Evolutionary conservation across 495 filamentous ascomycete genomes (phyloP).

Genomic region (Penicillium paxilli): DNA sequence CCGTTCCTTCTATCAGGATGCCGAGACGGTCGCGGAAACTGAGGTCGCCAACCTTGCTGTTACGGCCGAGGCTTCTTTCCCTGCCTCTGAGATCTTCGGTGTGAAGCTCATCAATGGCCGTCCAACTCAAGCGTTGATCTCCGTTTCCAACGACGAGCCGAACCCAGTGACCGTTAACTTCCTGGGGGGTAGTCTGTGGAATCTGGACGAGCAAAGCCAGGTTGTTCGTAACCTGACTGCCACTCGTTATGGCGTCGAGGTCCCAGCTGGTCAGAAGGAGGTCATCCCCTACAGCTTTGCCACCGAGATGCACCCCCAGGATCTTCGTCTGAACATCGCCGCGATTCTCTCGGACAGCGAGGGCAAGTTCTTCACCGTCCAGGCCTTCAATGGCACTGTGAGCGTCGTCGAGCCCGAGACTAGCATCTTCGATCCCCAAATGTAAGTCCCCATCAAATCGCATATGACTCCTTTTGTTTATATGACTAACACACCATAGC

Average conservation of each 20-base stretch:
- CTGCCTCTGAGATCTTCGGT: slow-evolving; percentile 86
- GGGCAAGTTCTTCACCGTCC: slow-evolving; percentile 69
- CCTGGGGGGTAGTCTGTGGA: slow-evolving; percentile 75
- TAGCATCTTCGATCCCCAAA: slow-evolving; percentile 93
- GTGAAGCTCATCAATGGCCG: slow-evolving; percentile 93
- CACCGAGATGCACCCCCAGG: slow-evolving; percentile 91
- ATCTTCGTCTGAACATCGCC: slow-evolving; percentile 75
- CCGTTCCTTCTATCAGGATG: slow-evolving; percentile 29
- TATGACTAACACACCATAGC: slow-evolving; percentile 49
- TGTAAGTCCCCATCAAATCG: slow-evolving; percentile 55
- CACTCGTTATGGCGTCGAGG: slow-evolving; percentile 67
- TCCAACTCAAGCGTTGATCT: slow-evolving; percentile 78
- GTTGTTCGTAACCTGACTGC: slow-evolving; percentile 84
- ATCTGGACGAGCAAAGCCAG: slow-evolving; percentile 53
- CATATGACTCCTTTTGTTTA: background rate
- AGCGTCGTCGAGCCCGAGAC: slow-evolving; percentile 89
- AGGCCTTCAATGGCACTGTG: slow-evolving; percentile 84
- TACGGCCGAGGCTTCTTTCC: slow-evolving; percentile 76
- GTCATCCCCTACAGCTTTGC: slow-evolving; percentile 79
- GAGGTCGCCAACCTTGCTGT: slow-evolving; percentile 66
- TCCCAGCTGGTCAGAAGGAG: slow-evolving; percentile 76
- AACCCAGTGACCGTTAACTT: slow-evolving; percentile 72
- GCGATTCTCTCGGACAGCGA: slow-evolving; percentile 68
- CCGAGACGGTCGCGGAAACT: slow-evolving; percentile 49
- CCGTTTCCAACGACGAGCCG: slow-evolving; percentile 81